phyloP scores from a whole-genome alignment of 1,284 basidiomycete species.

The Puccinia hordei region DNA sequence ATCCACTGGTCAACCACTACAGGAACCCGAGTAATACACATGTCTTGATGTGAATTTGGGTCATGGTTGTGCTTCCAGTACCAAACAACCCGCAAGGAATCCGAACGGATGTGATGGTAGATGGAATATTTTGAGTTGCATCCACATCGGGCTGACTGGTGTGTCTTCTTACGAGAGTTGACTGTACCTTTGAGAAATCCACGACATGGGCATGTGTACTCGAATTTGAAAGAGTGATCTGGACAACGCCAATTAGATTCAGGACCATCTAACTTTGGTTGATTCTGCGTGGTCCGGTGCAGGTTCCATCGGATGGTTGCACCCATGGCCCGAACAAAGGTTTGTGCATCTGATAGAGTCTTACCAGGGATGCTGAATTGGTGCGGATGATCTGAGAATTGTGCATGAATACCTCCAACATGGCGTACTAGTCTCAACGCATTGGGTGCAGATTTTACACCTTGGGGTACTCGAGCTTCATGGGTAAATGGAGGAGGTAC shows the following conservation, averaged over 20 bases:
- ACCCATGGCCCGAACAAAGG: not conserved
- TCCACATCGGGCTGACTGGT: not conserved
- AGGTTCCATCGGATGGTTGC: not conserved
- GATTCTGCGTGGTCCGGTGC: not conserved
- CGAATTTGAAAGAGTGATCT: constrained; percentile 3
- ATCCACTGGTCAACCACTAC: not conserved
- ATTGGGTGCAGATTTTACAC: not conserved
- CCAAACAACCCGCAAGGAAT: not conserved
- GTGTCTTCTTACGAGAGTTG: not conserved
- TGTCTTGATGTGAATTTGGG: not conserved
- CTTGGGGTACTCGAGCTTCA: not conserved
- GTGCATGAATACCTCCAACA: no score
- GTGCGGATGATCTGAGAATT: not conserved
- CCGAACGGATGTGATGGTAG: not conserved
- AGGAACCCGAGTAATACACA: not conserved
- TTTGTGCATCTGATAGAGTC: not conserved
- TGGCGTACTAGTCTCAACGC: not conserved
- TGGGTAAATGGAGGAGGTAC: not conserved
- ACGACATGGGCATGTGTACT: not conserved
- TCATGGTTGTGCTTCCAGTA: constrained; percentile 4
- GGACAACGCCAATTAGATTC: not conserved
- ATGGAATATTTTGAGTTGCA: not conserved
- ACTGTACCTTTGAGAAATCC: not conserved
- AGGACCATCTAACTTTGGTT: not conserved
- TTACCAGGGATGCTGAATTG: not conserved